These are phyloP conservation scores for Colletotrichum orbiculare DNA, from an alignment of 2,329 filamentous ascomycete genomes.

Conservation along the genomic window DNA sequence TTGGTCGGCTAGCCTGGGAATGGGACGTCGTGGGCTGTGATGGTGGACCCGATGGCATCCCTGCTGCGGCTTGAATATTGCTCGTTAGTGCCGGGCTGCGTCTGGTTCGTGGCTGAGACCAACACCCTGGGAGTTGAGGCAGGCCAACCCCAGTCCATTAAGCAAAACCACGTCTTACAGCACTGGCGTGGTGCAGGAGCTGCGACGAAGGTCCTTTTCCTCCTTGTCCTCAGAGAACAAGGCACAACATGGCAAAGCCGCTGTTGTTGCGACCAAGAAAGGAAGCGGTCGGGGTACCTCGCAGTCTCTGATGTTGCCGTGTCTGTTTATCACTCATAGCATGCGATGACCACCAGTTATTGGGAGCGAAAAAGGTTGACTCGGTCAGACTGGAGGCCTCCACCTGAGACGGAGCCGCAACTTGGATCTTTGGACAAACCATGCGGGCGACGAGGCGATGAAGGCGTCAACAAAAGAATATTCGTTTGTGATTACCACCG, in stretches of 20 bases:
- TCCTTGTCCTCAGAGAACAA: background rate
- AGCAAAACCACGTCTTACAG: background rate
- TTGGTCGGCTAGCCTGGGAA: background rate
- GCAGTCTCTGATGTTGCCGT: too few relatives aligned
- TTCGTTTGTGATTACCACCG: too few relatives aligned
- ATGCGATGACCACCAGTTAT: background rate
- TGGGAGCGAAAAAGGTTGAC: background rate
- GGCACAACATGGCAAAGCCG: background rate
- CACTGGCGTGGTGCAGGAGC: conserved; percentile 10
- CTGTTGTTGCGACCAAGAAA: background rate
- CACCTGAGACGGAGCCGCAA: conserved; percentile 20
- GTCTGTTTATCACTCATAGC: background rate
- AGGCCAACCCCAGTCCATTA: conserved; percentile 4
- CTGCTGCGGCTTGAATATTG: conserved; percentile 29
- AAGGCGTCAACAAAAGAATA: too few relatives aligned
- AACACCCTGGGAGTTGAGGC: conserved; percentile 24
- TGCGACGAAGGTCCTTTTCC: background rate
- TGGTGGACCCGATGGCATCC: conserved; percentile 11
- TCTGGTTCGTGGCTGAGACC: conserved; percentile 30
- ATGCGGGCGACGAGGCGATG: background rate
- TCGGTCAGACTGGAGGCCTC: conserved; percentile 27
- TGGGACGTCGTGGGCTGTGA: conserved; percentile 22
- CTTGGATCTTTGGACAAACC: conserved; percentile 8
- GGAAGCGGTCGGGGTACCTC: too few relatives aligned
- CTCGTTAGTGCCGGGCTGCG: conserved; percentile 4